These are phyloP conservation scores for Trichoderma orchidacearum DNA, from an alignment of 495 filamentous ascomycete species.

Conservation along the genomic window DNA sequence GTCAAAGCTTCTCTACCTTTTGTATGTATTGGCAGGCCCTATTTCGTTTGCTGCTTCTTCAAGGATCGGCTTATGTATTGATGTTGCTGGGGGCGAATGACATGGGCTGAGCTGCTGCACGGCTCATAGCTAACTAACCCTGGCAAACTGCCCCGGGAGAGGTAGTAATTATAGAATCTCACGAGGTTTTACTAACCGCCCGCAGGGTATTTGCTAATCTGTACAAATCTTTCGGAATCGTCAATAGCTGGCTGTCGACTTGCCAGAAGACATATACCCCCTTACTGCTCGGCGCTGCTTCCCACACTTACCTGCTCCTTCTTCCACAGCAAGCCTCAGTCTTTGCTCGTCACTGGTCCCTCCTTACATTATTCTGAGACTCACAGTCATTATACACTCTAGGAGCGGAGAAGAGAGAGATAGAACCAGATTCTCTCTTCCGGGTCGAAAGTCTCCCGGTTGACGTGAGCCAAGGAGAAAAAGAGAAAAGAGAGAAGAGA, in stretches of 20 bases:
- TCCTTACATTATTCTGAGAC: no score
- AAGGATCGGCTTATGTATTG: no score
- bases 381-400: no score
- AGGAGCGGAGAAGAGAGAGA: no score
- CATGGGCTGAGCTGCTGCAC: not conserved
- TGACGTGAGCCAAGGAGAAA: no score
- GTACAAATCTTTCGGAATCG: no score
- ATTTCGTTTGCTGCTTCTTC: not conserved
- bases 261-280: not conserved
- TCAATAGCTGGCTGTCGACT: not conserved
- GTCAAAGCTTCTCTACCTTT: not conserved
- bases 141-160: not conserved
- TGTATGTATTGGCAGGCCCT: not conserved
- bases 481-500: no score
- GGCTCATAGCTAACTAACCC: not conserved
- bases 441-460: no score
- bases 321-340: not conserved
- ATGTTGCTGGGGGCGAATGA: not conserved
- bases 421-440: no score
- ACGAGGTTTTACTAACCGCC: no score
- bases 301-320: not conserved
- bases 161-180: not conserved
- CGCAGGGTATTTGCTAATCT: no score
- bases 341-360: not conserved
- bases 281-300: not conserved